Conservation (phyloP, 2,329 filamentous ascomycete genomes). For the Aspergillus pseudoterreus region DNA sequence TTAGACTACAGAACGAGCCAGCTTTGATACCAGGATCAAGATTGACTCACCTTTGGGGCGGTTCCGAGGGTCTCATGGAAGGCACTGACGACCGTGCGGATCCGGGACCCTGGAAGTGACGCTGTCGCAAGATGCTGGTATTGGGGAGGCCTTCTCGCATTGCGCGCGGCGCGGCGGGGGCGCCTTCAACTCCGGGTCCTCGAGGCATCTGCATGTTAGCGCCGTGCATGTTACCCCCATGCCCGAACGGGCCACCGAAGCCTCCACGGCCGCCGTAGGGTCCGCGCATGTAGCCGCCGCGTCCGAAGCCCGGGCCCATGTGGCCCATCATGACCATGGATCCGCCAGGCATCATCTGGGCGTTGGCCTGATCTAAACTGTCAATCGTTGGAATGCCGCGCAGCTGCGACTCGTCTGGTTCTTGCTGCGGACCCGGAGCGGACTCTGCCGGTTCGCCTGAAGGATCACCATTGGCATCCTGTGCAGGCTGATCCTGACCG, state of each 20-base stretch:
- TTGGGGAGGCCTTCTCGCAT: constrained; percentile 88
- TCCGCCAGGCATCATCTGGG: constrained; percentile 24
- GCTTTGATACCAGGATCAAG: neutral
- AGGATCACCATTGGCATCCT: constrained; percentile 9
- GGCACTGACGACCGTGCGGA: constrained; percentile 26
- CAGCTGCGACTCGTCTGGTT: constrained; percentile 18
- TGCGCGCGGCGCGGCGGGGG: constrained; percentile 88
- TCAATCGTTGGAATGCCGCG: constrained; percentile 31
- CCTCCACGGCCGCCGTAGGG: constrained; percentile 21
- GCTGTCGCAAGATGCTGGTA: constrained; percentile 67
- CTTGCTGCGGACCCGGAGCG: constrained; percentile 3
- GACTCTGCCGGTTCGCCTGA: constrained; percentile 13
- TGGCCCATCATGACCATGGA: constrained; percentile 24
- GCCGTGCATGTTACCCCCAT: constrained; percentile 36
- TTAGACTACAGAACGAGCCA: constrained; percentile 4
- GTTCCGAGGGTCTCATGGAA: constrained; percentile 16
- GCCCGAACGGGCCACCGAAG: constrained; percentile 45
- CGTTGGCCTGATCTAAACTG: constrained; percentile 25
- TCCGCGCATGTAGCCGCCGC: constrained; percentile 43
- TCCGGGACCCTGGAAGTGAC: constrained; percentile 42
- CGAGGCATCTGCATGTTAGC: constrained; percentile 35
- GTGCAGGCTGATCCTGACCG: constrained; percentile 21
- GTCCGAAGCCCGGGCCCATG: constrained; percentile 33
- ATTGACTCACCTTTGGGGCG: constrained; percentile 28
- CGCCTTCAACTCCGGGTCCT: constrained; percentile 62